These are phyloP conservation scores for Houttuynia cordata DNA, from an alignment of 164 flowering plant species.

Conservation along the genomic window DNA sequence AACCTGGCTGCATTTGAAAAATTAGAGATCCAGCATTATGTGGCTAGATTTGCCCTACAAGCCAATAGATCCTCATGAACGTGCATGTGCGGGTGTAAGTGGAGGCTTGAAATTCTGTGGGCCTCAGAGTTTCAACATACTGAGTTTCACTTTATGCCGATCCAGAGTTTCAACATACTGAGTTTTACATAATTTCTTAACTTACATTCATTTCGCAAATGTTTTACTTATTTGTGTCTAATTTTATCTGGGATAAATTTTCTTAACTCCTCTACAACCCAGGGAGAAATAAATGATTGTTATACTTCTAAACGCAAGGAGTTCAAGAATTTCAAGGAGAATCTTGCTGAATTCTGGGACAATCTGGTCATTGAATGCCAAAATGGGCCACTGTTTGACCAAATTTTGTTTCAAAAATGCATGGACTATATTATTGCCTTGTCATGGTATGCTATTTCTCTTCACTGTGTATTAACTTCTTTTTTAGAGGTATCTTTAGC, in stretches of 20 bases:
- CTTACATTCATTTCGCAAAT: neutral
- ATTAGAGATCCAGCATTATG: no score
- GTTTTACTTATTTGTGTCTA: neutral
- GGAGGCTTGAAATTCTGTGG: no score
- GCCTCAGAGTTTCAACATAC: no score
- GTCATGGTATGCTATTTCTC: slow-evolving; percentile 60
- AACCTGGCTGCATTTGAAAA: no score
- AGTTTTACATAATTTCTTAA: neutral
- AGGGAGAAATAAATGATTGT: slow-evolving; percentile 86
- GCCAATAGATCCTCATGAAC: no score
- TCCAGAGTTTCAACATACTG: neutral
- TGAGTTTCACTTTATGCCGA: neutral
- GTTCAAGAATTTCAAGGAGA: slow-evolving; percentile 80
- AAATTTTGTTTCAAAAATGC: slow-evolving; percentile 75
- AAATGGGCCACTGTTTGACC: slow-evolving; percentile 82
- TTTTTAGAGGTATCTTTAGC: neutral
- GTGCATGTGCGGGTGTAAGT: no score
- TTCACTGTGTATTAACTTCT: neutral
- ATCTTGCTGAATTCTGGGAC: slow-evolving; percentile 75
- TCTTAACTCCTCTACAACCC: slow-evolving; percentile 14
- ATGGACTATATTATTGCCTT: slow-evolving; percentile 87
- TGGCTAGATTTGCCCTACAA: no score
- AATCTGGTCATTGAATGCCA: slow-evolving; percentile 76
- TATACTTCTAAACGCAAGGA: slow-evolving; percentile 76
- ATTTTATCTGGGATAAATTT: neutral